These are phyloP conservation scores for Gossypium bickii DNA, from an alignment of 345 rosid genomes.

Conservation along the genomic window DNA sequence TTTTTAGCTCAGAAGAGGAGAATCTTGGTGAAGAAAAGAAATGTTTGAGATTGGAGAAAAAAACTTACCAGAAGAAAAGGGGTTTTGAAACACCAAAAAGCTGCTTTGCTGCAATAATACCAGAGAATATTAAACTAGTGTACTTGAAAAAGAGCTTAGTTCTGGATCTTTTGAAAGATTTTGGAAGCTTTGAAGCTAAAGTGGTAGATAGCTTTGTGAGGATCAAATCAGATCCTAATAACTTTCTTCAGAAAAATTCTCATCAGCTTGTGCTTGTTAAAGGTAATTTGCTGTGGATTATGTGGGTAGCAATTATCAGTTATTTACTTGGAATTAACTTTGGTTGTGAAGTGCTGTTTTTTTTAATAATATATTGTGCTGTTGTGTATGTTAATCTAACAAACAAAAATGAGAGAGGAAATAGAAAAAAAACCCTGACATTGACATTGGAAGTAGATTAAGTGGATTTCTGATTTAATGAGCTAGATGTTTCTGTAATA, in stretches of 20 bases:
- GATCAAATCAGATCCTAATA: slow-evolving; percentile 67
- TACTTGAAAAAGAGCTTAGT: slow-evolving; percentile 72
- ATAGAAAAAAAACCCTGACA: not conserved
- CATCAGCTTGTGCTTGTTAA: slow-evolving; percentile 66
- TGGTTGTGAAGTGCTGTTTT: not conserved
- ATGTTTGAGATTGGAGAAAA: slow-evolving; percentile 24
- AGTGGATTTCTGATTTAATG: not conserved
- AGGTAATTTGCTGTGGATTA: slow-evolving; percentile 36
- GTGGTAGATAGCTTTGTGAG: slow-evolving; percentile 66
- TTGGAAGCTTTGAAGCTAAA: slow-evolving; percentile 47
- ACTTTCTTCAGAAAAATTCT: slow-evolving; percentile 60
- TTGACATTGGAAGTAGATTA: not conserved
- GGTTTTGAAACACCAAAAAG: slow-evolving; percentile 37
- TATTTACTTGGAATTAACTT: slow-evolving; percentile 2
- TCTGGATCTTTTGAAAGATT: slow-evolving; percentile 43
- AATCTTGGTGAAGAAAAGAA: slow-evolving; percentile 16
- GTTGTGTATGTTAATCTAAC: not conserved
- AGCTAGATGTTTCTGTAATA: not conserved
- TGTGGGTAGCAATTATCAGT: not conserved
- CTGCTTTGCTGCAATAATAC: slow-evolving; percentile 56
- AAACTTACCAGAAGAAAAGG: slow-evolving; percentile 23
- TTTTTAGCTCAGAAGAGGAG: slow-evolving; percentile 43
- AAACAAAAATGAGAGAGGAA: not conserved
- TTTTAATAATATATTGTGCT: not conserved
- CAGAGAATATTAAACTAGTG: slow-evolving; percentile 60